A percentile compares a stretch with the other conserved stretches of the same genome.
Evolutionary conservation across 768 basidiomycete species (phyloP).

Genomic region (Psilocybe cubensis): DNA sequence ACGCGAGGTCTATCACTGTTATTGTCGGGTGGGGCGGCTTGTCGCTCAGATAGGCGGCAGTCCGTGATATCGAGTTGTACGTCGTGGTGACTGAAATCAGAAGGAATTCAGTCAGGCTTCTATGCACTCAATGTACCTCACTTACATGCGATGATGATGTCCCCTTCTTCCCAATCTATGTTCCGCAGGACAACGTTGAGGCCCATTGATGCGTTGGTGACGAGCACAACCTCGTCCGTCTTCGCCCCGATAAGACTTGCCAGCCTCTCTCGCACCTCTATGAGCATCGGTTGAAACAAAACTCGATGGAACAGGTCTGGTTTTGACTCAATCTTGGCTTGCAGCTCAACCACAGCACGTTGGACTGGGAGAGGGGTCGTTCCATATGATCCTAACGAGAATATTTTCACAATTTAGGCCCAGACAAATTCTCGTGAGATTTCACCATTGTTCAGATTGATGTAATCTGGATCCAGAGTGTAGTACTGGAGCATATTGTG

Average conservation of each 20-base stretch:
- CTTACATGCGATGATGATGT: slow-evolving; percentile 68
- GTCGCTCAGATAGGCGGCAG: slow-evolving; percentile 59
- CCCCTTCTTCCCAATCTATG: slow-evolving; percentile 67
- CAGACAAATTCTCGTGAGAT: neutral
- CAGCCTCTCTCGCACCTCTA: slow-evolving; percentile 44
- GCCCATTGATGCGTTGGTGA: slow-evolving; percentile 65
- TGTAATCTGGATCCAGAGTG: slow-evolving; percentile 57
- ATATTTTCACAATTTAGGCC: neutral
- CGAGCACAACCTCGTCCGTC: slow-evolving; percentile 60
- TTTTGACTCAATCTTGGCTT: slow-evolving; percentile 49
- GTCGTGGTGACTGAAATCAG: slow-evolving; percentile 37
- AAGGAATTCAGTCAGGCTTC: neutral
- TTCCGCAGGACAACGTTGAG: slow-evolving; percentile 71
- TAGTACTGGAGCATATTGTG: slow-evolving; percentile 57
- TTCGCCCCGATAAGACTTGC: slow-evolving; percentile 55
- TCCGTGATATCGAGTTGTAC: slow-evolving; percentile 57
- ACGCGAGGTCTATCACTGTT: slow-evolving; percentile 51
- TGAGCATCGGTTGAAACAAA: slow-evolving; percentile 35
- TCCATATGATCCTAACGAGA: slow-evolving; percentile 57
- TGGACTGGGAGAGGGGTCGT: slow-evolving; percentile 57
- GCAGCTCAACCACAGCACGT: slow-evolving; percentile 43
- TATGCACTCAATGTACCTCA: slow-evolving; percentile 18
- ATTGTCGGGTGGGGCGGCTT: slow-evolving; percentile 53
- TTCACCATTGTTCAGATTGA: slow-evolving; percentile 73
- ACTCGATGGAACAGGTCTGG: slow-evolving; percentile 60